Percentiles rank a stretch among this genome's conserved stretches.
These are phyloP conservation scores for Syncephalastrum racemosum DNA, from an alignment of 371 early-diverging fungal genomes.

Conservation along the genomic window DNA sequence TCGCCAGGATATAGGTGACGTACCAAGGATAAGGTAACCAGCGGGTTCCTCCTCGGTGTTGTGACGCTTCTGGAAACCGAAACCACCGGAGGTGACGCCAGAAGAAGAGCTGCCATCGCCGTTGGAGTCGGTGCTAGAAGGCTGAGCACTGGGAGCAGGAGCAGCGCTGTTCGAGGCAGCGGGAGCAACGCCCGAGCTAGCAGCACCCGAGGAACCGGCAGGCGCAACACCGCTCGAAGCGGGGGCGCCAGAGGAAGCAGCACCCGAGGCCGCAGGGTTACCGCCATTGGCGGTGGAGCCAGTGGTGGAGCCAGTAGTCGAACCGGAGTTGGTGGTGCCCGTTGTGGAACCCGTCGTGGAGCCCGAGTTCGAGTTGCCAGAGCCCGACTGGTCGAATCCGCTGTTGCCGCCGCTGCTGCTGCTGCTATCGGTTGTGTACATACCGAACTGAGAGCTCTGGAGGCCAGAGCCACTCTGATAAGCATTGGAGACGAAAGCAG, in stretches of 20 bases:
- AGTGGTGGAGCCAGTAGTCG: constrained; percentile 9
- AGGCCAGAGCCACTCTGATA: constrained; percentile 36
- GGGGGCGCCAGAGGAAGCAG: not conserved
- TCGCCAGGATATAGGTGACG: not conserved
- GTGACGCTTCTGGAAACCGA: constrained; percentile 32
- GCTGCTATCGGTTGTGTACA: constrained; percentile 29
- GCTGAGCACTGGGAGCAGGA: constrained; percentile 5
- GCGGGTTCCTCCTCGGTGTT: constrained; percentile 26
- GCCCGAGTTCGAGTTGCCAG: constrained; percentile 11
- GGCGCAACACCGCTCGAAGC: not conserved
- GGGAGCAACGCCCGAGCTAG: too few species aligned
- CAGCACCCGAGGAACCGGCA: constrained; percentile 1
- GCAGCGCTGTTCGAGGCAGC: constrained; percentile 7
- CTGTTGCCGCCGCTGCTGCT: not conserved
- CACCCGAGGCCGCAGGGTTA: not conserved
- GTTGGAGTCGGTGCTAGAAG: not conserved
- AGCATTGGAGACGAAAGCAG: constrained; percentile 42
- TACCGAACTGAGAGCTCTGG: constrained; percentile 44
- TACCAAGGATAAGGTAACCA: constrained; percentile 48
- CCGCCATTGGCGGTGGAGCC: constrained; percentile 8
- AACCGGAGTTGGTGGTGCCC: constrained; percentile 1
- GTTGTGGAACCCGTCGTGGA: constrained; percentile 6
- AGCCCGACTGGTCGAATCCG: constrained; percentile 25
- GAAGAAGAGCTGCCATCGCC: constrained; percentile 4
- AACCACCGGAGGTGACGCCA: constrained; percentile 28